phyloP scores from a whole-genome alignment of 2,329 filamentous ascomycete genomes.

The Leptographium wingfieldii region DNA sequence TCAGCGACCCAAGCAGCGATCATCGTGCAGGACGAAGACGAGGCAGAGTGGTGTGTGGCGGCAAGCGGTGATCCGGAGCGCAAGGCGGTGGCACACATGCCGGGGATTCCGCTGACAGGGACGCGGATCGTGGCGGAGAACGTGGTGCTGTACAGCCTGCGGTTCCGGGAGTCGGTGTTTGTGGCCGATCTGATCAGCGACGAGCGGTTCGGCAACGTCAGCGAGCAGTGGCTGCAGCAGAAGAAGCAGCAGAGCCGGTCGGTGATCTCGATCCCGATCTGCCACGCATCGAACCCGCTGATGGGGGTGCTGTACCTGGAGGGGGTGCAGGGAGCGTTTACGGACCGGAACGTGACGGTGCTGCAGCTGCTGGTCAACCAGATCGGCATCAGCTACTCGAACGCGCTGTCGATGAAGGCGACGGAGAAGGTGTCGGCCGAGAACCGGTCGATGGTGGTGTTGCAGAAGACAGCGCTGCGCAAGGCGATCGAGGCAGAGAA shows the following conservation, averaged over 20 bases:
- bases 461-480: constrained; percentile 61
- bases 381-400: constrained; percentile 60
- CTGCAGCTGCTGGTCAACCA: constrained; percentile 64
- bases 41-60: constrained; percentile 56
- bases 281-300: constrained; percentile 56
- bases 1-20: constrained; percentile 61
- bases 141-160: constrained; percentile 62
- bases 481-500: constrained; percentile 62
- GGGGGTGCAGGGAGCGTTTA: constrained; percentile 62
- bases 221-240: constrained; percentile 48
- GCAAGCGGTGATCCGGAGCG: constrained; percentile 60
- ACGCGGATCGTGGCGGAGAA: constrained; percentile 63
- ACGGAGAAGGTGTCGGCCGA: constrained; percentile 67
- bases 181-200: constrained; percentile 61
- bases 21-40: constrained; percentile 55
- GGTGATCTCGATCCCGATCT: constrained; percentile 69
- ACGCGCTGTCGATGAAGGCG: constrained; percentile 54
- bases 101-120: constrained; percentile 50
- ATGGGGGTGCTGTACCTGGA: constrained; percentile 67
- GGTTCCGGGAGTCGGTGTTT: constrained; percentile 65
- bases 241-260: constrained; percentile 57
- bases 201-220: constrained; percentile 66
- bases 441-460: constrained; percentile 64
- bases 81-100: constrained; percentile 53
- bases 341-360: constrained; percentile 57